Base-by-base conservation (phyloP, 169 alveolate species). In the Plasmodium knowlesi region DNA sequence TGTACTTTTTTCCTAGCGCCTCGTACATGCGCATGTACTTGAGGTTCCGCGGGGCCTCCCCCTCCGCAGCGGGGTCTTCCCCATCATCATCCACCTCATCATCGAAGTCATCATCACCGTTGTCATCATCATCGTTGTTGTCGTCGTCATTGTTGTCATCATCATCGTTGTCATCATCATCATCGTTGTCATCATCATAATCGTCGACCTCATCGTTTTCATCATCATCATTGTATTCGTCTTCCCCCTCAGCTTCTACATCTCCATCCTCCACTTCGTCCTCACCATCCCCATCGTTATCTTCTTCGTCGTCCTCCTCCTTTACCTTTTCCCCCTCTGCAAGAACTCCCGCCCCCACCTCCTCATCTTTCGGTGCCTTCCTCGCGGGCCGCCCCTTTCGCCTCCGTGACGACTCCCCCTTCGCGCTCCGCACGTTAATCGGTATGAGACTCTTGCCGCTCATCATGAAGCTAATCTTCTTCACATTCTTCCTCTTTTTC, bases 371-470 rank as follows among this genome's bases (percentile, higher is more conserved):
- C 37, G 19, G 12, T 19, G 39, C 76, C 73, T 28, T 28, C 6
- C 28, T 14, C 8, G 14, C 50, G 22, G 4, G 41, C 19, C 76
- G 76, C 41, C 3, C 76, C 28, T 86, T 80, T 79, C 32, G 50
- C 32, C 54, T 88, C 16, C 83, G 79, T 4, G 43, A 16, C 22
- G 54, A 54, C 9, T 37, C 67, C 25, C 67, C 67, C 81, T 61
- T 85, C 6, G 84, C 3, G 19, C 32, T 41, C 5, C 83, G 19
- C 50, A 57, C 86, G 19, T 83, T 76, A 72, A 83, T 19, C 25
- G 93, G 96, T 81, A 80, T 81, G 19, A 61, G 67, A 28, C 79
- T 79, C 53, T 83, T 93, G 43, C 96, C 90, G 14, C 80, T 83
- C 91, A 57, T 83, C 72, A 57, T 79, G 61, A 93, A 82, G n/a